Evolutionary conservation across 176 grass and related monocot genomes (phyloP).

Genomic region (Zoysia pacifica): DNA sequence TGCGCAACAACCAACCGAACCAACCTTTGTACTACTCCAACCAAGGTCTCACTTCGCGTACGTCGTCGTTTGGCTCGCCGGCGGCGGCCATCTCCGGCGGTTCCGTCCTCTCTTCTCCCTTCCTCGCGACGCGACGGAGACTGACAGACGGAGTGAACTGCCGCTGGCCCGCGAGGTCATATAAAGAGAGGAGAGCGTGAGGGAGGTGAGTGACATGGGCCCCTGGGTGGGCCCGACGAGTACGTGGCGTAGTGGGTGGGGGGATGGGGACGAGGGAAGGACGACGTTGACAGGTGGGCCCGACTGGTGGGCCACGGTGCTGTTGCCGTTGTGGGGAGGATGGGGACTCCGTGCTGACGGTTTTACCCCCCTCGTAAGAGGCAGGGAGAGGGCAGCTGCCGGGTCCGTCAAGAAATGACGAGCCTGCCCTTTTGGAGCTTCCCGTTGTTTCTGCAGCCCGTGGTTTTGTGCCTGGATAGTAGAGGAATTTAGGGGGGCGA

Average conservation of each 20-base stretch:
- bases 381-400: too few relatives aligned
- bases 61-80: conserved; percentile 1
- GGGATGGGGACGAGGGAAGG: conserved; percentile 4
- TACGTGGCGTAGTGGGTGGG: conserved; percentile 35
- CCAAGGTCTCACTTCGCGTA: neutral
- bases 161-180: neutral
- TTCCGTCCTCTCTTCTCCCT: neutral
- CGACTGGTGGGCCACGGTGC: conserved; percentile 8
- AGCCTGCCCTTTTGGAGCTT: neutral
- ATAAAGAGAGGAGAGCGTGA: neutral
- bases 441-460: neutral
- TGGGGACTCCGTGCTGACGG: conserved; percentile 10
- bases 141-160: neutral
- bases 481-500: neutral
- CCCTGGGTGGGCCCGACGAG: neutral
- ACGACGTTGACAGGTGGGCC: conserved; percentile 45
- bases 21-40: neutral
- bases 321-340: neutral
- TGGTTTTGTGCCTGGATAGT: neutral
- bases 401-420: neutral
- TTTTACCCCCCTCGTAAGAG: neutral
- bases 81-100: conserved; percentile 21
- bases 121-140: neutral
- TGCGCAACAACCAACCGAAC: neutral
- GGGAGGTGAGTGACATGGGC: conserved; percentile 24